These are phyloP conservation scores for Boletus hoseneyae DNA, from an alignment of 1,284 basidiomycete genomes.

Conservation along the genomic window DNA sequence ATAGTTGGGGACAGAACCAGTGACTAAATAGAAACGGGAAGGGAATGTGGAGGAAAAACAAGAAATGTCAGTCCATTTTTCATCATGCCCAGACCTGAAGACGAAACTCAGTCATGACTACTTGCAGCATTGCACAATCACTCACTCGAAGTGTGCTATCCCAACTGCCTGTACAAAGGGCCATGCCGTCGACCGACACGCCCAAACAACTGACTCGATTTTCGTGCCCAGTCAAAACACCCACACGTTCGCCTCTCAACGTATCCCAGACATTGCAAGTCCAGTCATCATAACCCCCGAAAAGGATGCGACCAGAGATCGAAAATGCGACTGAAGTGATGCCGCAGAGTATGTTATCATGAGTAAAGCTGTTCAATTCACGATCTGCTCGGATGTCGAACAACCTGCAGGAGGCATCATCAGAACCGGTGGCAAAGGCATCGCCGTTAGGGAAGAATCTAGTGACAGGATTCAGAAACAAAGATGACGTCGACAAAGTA, in stretches of 20 bases:
- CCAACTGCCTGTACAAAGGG: slow-evolving; percentile 97
- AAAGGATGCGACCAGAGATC: slow-evolving; percentile 93
- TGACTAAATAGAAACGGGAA: slow-evolving; percentile 24
- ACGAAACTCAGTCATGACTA: slow-evolving; percentile 12
- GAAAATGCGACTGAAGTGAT: slow-evolving; percentile 99
- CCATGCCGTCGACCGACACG: slow-evolving; percentile 95
- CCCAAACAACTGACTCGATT: slow-evolving; percentile 97
- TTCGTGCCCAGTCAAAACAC: slow-evolving; percentile 95
- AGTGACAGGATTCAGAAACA: slow-evolving; percentile 14
- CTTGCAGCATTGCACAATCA: slow-evolving; percentile 20
- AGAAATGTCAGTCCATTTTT: slow-evolving; percentile 25
- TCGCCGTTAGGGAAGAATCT: slow-evolving; percentile 99
- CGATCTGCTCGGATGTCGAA: slow-evolving; percentile 98
- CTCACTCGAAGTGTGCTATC: slow-evolving; percentile 92
- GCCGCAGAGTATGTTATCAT: slow-evolving; percentile 97
- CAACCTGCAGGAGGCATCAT: slow-evolving; percentile 96
- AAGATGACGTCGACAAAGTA: slow-evolving; percentile 15
- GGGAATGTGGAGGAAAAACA: slow-evolving; percentile 24
- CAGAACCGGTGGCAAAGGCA: slow-evolving; percentile 97
- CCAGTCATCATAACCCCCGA: slow-evolving; percentile 99
- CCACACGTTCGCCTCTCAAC: slow-evolving; percentile 95
- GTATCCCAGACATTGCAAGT: slow-evolving; percentile 99
- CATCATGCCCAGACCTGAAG: slow-evolving; percentile 59
- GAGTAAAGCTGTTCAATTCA: slow-evolving; percentile 94
- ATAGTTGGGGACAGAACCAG: slow-evolving; percentile 26